These are phyloP conservation scores for Orbilia brochopaga DNA, from an alignment of 2,329 filamentous ascomycete genomes.

Conservation along the genomic window DNA sequence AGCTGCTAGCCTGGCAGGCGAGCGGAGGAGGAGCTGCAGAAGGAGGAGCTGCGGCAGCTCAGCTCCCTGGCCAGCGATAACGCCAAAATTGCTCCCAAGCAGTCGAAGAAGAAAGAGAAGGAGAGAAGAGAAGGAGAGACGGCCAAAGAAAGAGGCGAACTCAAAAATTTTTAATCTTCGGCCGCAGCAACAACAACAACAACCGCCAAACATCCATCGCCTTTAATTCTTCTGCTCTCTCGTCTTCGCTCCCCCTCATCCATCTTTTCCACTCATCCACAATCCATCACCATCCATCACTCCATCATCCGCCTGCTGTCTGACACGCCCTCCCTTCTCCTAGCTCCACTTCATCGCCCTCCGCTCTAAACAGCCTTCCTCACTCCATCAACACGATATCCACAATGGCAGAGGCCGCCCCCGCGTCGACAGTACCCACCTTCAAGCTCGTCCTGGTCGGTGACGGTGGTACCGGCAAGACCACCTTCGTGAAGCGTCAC, in stretches of 20 bases:
- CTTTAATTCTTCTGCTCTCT: neutral
- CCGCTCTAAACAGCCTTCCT: constrained; percentile 21
- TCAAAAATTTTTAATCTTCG: constrained; percentile 1
- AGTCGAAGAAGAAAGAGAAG: no score
- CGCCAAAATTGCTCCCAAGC: no score
- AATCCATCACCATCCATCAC: constrained; percentile 9
- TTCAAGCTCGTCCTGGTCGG: constrained; percentile 99
- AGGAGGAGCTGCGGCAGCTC: no score
- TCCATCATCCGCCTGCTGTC: constrained; percentile 23
- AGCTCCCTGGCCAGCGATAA: no score
- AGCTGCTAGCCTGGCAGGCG: no score
- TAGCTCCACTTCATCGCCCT: constrained; percentile 24
- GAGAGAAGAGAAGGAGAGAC: no score
- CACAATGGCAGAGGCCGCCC: constrained; percentile 70
- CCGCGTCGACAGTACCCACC: constrained; percentile 70
- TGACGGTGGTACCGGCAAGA: constrained; percentile 99
- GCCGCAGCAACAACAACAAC: constrained; percentile 1
- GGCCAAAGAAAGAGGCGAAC: neutral
- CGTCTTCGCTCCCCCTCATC: constrained; percentile 15
- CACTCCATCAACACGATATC: constrained; percentile 19
- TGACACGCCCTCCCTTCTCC: constrained; percentile 16
- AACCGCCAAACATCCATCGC: neutral
- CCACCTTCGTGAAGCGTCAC: constrained; percentile 99
- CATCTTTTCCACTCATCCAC: constrained; percentile 8
- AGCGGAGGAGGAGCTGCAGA: no score